Evolutionary conservation across 345 rosid species (phyloP), one percentile per base, ranked within the genome.

Genomic region (Eucalyptus marginata): DNA sequence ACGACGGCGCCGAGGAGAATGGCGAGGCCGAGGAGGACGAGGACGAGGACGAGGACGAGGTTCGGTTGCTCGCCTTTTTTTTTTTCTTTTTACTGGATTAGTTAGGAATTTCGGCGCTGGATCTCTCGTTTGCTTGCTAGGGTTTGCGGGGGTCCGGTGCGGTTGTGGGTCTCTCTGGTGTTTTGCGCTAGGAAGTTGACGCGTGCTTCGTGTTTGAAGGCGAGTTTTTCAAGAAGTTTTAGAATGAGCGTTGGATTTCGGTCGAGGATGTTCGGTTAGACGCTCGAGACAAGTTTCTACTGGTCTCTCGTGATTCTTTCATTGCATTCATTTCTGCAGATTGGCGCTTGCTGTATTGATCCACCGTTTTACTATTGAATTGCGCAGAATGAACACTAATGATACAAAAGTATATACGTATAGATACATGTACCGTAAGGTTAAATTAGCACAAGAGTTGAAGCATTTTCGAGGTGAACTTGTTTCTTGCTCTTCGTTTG

Each of bases 1-100:
- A 89, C n/a, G 94, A 89, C 27, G 94, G 89, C 20, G 93, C 22
- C 56, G 97, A 96, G 13, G 80, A 68, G 80, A 68, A 68, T 68
- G 80, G 43, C 24, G 80, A 68, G 80, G 80, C 80, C 80, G 80
- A 16, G 80, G 80, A 47, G 49, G 51, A n/a, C n/a, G n/a, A 46
- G 1, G 36, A 36, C 36, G 97, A 94, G 93, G 98, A 90, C 10
- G 91, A 86, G 16, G 88, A 86, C 18, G 88, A 88, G 89, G 90
- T 89, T n/a, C 40, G 66, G 49, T 24, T 29, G 11, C 44, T 87
- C 47, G 46, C 12, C 29, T 27, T 44, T 31, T 27, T 44, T 27
- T 44, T 31, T 40, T 14, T 22, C 16, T 8, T 31, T 86, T 27
- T 7, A 27, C 18, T 64, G 71, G 71, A 29, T 13, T 29, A 29